Evolutionary conservation across 768 basidiomycete species (phyloP).

Genomic region (Serendipita vermifera): DNA sequence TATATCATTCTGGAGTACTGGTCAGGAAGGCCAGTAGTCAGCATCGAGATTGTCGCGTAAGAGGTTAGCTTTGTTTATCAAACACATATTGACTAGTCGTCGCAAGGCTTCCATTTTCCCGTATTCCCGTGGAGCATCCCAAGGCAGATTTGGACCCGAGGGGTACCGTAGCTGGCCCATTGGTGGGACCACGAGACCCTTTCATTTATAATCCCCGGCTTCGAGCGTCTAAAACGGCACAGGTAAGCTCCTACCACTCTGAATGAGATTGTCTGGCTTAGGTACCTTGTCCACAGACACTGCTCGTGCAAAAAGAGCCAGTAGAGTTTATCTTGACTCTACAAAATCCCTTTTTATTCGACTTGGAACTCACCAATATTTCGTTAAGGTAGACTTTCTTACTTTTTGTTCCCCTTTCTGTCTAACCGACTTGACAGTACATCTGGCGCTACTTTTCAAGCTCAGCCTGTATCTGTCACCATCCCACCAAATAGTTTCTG

Average conservation of each 20-base stretch:
- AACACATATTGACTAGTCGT: constrained; percentile 10
- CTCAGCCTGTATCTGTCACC: constrained; percentile 45
- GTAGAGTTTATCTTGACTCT: constrained; percentile 73
- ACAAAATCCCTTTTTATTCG: constrained; percentile 88
- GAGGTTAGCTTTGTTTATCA: constrained; percentile 20
- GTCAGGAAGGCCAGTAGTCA: constrained; percentile 68
- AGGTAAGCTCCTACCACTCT: constrained; percentile 36
- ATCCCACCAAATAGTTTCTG: constrained; percentile 68
- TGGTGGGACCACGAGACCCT: constrained; percentile 49
- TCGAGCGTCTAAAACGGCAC: constrained; percentile 36
- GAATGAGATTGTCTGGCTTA: too few relatives aligned
- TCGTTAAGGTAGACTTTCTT: constrained; percentile 50
- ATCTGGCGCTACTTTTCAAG: constrained; percentile 62
- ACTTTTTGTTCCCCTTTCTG: neutral
- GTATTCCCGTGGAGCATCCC: constrained; percentile 62
- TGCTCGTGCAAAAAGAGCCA: constrained; percentile 70
- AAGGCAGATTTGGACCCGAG: constrained; percentile 19
- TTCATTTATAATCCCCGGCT: constrained; percentile 85
- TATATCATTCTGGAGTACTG: constrained; percentile 66
- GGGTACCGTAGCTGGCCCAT: constrained; percentile 32
- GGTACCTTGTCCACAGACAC: constrained; percentile 35
- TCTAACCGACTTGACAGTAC: constrained; percentile 38
- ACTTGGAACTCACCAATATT: constrained; percentile 73
- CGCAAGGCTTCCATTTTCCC: constrained; percentile 52
- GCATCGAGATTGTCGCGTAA: constrained; percentile 66